These are phyloP conservation scores for Paragyromitra xinjiangensis DNA, from an alignment of 495 filamentous ascomycete species.

Conservation along the genomic window DNA sequence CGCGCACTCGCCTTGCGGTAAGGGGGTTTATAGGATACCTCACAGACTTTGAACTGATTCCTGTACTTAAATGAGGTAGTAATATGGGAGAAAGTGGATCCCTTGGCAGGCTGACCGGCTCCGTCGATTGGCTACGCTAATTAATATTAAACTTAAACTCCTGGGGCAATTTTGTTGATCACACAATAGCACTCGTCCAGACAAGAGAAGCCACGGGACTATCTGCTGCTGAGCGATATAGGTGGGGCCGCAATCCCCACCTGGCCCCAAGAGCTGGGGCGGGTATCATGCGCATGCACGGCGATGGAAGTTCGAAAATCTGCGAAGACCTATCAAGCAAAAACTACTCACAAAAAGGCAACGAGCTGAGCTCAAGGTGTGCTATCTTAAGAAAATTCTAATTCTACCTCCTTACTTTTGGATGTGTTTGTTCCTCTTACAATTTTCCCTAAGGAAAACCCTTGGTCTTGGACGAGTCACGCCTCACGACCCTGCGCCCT, in stretches of 20 bases:
- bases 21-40: not conserved
- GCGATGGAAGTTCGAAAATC: not conserved
- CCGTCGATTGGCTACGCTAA: not conserved
- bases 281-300: not conserved
- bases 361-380: not conserved
- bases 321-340: not conserved
- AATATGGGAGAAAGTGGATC: not conserved
- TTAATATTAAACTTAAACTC: not conserved
- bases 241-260: not conserved
- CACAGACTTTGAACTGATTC: not conserved
- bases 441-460: not conserved
- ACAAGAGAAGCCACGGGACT: not conserved
- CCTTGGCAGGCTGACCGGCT: not conserved
- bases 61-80: not conserved
- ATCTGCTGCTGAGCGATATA: not conserved
- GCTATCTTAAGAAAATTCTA: not conserved
- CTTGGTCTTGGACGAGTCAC: not conserved
- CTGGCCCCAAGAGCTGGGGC: not conserved
- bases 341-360: not conserved
- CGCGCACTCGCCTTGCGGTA: not conserved
- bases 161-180: not conserved
- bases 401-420: not conserved
- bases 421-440: not conserved
- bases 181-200: conserved; percentile 8
- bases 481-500: too few relatives aligned